Percentiles rank a stretch among this genome's conserved stretches.
Evolutionary conservation across 2,329 filamentous ascomycete species (phyloP).

Genomic region (Colletotrichum musae): DNA sequence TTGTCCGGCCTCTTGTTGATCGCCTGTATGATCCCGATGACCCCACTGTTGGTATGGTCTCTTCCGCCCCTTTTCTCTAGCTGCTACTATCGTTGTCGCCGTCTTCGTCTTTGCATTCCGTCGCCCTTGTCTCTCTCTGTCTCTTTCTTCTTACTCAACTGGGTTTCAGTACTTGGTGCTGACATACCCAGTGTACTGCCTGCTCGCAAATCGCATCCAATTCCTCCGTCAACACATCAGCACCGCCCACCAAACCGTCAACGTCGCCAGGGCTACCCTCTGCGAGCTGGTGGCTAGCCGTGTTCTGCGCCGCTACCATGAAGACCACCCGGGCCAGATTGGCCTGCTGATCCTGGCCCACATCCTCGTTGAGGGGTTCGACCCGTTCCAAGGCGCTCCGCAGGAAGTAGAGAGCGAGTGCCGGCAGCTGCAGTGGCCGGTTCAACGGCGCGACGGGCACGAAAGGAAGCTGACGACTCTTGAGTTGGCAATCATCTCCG

Average conservation of each 20-base stretch:
- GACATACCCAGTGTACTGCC: conserved; percentile 71
- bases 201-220: conserved; percentile 79
- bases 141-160: not conserved
- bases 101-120: no score
- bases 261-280: conserved; percentile 75
- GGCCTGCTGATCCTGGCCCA: conserved; percentile 77
- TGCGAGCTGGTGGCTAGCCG: conserved; percentile 79
- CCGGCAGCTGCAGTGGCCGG: conserved; percentile 53
- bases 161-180: no score
- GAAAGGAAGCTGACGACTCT: conserved; percentile 75
- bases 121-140: no score
- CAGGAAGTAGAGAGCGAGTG: conserved; percentile 62
- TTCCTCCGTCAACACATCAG: conserved; percentile 78
- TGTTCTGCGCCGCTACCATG: conserved; percentile 77
- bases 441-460: conserved; percentile 55
- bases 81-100: not conserved
- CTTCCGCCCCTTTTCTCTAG: not conserved
- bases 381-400: conserved; percentile 80
- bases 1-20: conserved; percentile 78
- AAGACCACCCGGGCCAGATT: conserved; percentile 74
- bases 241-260: conserved; percentile 78
- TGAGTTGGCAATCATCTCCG: conserved; percentile 80
- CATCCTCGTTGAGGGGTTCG: conserved; percentile 79
- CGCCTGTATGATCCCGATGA: conserved; percentile 76
- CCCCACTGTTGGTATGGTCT: conserved; percentile 69